These are phyloP conservation scores for Lepiota brunneoincarnata DNA, from an alignment of 768 basidiomycete species.

Conservation along the genomic window DNA sequence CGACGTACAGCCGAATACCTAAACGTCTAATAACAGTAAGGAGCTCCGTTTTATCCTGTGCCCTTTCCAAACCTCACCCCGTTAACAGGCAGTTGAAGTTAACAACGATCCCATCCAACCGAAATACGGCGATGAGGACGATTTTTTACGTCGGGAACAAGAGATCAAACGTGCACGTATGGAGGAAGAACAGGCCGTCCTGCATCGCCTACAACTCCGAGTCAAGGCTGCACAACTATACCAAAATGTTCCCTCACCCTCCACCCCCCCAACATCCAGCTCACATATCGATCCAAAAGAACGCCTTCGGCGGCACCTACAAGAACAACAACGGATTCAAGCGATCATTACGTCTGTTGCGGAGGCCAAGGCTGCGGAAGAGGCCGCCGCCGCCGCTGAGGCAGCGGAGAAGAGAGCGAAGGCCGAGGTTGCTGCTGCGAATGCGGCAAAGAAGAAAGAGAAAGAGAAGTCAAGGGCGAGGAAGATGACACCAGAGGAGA, in stretches of 20 bases:
- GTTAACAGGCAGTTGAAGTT: background rate
- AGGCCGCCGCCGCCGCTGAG: constrained; percentile 26
- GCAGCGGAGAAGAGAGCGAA: constrained; percentile 25
- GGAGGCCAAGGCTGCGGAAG: constrained; percentile 27
- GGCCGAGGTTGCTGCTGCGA: constrained; percentile 17
- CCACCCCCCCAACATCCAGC: background rate
- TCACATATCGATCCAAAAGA: background rate
- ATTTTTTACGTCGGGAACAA: constrained; percentile 3
- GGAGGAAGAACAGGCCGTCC: constrained; percentile 6
- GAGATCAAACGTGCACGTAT: constrained; percentile 7
- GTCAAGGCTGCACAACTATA: constrained; percentile 10
- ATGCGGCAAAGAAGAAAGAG: constrained; percentile 27
- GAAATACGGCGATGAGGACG: constrained; percentile 7
- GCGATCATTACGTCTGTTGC: constrained; percentile 37
- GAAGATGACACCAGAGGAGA: constrained; percentile 48
- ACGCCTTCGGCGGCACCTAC: background rate
- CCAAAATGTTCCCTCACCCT: background rate
- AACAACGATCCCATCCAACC: background rate
- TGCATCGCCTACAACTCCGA: constrained; percentile 7
- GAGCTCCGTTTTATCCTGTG: too few species aligned
- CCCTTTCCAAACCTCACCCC: background rate
- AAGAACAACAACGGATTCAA: constrained; percentile 18
- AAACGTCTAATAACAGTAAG: constrained; percentile 44
- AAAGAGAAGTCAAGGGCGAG: constrained; percentile 27
- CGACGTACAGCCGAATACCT: constrained; percentile 84